Conservation (phyloP, 2,329 filamentous ascomycete species). For the Tolypocladium pustulatum region DNA sequence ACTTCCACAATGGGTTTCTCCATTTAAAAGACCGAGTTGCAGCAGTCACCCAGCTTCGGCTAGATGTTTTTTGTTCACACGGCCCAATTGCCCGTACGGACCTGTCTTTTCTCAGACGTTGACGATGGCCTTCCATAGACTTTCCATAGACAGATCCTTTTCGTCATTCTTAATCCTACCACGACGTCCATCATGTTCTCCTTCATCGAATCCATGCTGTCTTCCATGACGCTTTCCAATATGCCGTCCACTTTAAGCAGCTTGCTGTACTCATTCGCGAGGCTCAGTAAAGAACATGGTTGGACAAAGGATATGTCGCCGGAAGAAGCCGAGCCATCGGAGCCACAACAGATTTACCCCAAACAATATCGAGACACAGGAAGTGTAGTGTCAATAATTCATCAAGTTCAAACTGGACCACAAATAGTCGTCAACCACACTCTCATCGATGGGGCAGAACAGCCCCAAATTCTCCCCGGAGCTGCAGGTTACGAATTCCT, state of each 20-base stretch:
- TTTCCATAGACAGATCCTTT: background rate
- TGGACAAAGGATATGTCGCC: background rate
- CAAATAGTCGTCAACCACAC: slow-evolving; percentile 9
- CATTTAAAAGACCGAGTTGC: too few relatives aligned
- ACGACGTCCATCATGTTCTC: background rate
- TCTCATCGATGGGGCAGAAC: background rate
- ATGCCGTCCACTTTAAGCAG: background rate
- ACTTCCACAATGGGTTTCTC: background rate
- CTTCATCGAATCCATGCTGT: background rate
- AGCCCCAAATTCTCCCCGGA: background rate
- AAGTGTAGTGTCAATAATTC: background rate
- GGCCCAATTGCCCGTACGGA: background rate
- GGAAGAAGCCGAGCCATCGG: background rate
- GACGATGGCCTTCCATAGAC: background rate
- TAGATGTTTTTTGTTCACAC: too few relatives aligned
- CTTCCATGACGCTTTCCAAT: background rate
- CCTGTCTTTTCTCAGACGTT: background rate
- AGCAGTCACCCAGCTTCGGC: too few relatives aligned
- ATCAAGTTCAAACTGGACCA: slow-evolving; percentile 4
- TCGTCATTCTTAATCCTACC: background rate
- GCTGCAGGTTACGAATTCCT: background rate
- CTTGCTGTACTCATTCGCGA: background rate
- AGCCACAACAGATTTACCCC: background rate
- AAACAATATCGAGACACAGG: background rate
- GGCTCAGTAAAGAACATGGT: background rate